Base-by-base conservation (phyloP, 257 asterid species). In the Solanum megistacrolobum region DNA sequence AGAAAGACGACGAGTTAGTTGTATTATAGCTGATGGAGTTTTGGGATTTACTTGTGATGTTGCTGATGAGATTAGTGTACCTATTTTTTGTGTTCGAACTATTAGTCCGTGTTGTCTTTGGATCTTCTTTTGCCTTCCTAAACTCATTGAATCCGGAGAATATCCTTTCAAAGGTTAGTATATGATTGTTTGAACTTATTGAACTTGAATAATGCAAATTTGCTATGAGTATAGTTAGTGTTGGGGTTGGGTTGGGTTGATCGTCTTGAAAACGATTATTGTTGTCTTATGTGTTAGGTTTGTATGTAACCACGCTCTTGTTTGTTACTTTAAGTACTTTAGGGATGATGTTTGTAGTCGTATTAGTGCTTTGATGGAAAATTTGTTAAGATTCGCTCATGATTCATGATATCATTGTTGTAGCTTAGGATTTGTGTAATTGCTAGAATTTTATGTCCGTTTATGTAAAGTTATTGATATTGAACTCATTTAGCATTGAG, bases 131-230 rank as follows among this genome's bases (percentile, higher is more conserved):
- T 90, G 93, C 16, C 92, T 92, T 35, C 89, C 91, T 14, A 74
- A 91, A 46, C 92, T 94, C 38, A 90, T 93, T 88, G 90, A 94
- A 86, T 92, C 95, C 7, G 95, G 93, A 21, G 98, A 95, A n/a
- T 35, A 90, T 46, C 95, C 94, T 16, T 83, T 94, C 25, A 29
- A 46, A 88, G 92, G 93, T 93, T 86, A 5, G 71, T 78, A 52
- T 52, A 52, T 52, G 62, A 1, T 52, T 52, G 10, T 18, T 52
- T 52, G 62, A 52, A 52, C 62, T 48, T 12, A 4, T 46, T 46
- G 52, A 4, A 11, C 55, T 52, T 52, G 62, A 52, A 4, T 60
- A 52, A 4, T 60, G 31, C 7, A 60, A 60, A 23, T 23, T 23
- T 60, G 13, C 23, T 60, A 23, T 1, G 29, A 62, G 14, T 62